Evolutionary conservation across 2,329 filamentous ascomycete genomes (phyloP), one percentile per base, ranked within the genome.

Genomic region (Triangularia verruculosa): DNA sequence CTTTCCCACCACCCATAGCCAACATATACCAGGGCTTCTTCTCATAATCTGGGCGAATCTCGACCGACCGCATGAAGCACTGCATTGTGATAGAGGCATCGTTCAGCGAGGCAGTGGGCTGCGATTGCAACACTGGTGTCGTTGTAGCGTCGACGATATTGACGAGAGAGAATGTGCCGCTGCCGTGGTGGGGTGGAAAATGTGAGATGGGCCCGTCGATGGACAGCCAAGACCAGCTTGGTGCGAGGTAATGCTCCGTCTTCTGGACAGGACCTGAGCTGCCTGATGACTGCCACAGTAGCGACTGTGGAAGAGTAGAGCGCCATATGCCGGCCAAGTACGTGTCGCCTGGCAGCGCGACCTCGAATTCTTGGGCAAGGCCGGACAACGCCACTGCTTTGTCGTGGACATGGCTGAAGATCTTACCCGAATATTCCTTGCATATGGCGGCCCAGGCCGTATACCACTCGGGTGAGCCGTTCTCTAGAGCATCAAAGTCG

Each of bases 1-100:
- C 8, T 43, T 61, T 61, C 15, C 60, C 60, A 27, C 60, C 60
- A 4, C 60, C 34, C 22, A 61, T 61, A 39, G 60, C 60, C 32
- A 61, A 25, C 60, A 61, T 51, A 32, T 61, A 61, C 60, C 60
- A 61, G 15, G 60, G 52, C 34, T 57, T 61, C 52, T 51, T 57
- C n/a, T 56, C 34, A 22, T 61, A 61, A 25, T 61, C 60, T 13
- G 60, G 60, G 24, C 52, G 52, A 13, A 61, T 25, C 53, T 61
- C 60, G 52, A 61, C 60, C 20, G 30, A 32, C 11, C 52, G 52
- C 34, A 61, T 15, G 32, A 27, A 61, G 22, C 60, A 61, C 11
- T 32, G 52, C 32, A 61, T n/a, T 13, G 7, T n/a, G 52, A 61
- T 20, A 17, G 60, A 61, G 11, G 60, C 60, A 17, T 39, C 47